phyloP scores from a whole-genome alignment of 2,329 filamentous ascomycete genomes.

The Neobulgaria alba region DNA sequence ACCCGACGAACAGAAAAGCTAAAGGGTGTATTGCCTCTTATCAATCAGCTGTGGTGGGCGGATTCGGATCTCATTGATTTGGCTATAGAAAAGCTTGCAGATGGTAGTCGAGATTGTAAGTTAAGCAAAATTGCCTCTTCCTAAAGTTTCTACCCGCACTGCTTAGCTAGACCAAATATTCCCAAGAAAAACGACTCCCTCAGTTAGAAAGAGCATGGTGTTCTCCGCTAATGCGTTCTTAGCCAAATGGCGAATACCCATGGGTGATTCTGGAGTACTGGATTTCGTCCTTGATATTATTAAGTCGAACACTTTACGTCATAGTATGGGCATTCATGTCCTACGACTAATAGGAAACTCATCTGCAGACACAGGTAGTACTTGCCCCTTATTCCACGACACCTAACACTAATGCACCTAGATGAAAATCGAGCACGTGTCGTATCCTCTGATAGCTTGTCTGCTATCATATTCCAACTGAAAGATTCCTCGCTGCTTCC shows the following conservation, averaged over 20 bases:
- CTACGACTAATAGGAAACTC: constrained; percentile 53
- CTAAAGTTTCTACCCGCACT: too few species aligned
- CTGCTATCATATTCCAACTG: constrained; percentile 40
- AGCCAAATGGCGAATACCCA: constrained; percentile 48
- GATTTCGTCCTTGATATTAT: constrained; percentile 46
- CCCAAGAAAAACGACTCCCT: too few species aligned
- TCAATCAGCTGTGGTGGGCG: constrained; percentile 34
- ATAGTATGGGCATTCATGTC: constrained; percentile 42
- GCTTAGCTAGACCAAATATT: too few species aligned
- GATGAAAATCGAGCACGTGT: constrained; percentile 52
- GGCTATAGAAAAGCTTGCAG: constrained; percentile 43
- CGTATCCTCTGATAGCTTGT: constrained; percentile 40
- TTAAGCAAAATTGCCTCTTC: too few species aligned
- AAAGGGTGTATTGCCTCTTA: constrained; percentile 13
- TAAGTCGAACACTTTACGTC: constrained; percentile 31
- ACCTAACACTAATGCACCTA: constrained; percentile 19
- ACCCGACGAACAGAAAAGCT: constrained; percentile 22
- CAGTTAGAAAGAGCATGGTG: too few species aligned
- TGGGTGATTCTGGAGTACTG: constrained; percentile 50
- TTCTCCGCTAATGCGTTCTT: constrained; percentile 15
- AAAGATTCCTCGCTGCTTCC: constrained; percentile 38
- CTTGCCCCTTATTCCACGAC: neutral
- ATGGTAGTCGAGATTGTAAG: constrained; percentile 48
- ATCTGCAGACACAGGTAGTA: constrained; percentile 50
- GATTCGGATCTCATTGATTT: constrained; percentile 35